Conservation (phyloP, 108 stramenopile species). For the Schizochytrium sp. region DNA sequence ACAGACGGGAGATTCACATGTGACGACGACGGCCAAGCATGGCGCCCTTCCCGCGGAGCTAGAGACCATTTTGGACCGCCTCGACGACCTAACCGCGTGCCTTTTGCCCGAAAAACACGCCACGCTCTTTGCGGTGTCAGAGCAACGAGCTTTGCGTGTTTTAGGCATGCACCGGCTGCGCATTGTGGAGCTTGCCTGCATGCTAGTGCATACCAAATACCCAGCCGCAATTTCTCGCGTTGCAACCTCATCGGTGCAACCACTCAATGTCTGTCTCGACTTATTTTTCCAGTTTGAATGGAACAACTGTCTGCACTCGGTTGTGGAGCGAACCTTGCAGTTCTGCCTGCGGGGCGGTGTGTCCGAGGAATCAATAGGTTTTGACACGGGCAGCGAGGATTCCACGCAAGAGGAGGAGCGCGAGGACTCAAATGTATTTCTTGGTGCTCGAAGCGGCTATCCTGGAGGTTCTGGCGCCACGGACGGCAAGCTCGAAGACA, state of each 20-base stretch:
- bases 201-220: neutral
- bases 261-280: neutral
- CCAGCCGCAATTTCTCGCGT: neutral
- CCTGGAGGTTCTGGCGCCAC: neutral
- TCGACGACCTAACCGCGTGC: neutral
- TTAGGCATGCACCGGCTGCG: neutral
- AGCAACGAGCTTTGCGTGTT: neutral
- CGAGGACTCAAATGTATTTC: neutral
- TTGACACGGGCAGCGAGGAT: neutral
- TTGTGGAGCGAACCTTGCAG: neutral
- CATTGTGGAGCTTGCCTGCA: neutral
- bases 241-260: neutral
- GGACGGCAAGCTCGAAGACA: neutral
- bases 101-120: neutral
- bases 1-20: neutral
- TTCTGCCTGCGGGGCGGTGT: neutral
- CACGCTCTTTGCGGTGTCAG: neutral
- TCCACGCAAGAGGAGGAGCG: neutral
- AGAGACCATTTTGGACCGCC: neutral
- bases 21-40: neutral
- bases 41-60: neutral
- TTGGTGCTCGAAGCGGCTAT: neutral
- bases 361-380: conserved; percentile 7
- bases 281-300: conserved; percentile 3
- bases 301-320: conserved; percentile 15